Evolutionary conservation across 306 rosid species (phyloP).

Genomic region (Pyrus communis): DNA sequence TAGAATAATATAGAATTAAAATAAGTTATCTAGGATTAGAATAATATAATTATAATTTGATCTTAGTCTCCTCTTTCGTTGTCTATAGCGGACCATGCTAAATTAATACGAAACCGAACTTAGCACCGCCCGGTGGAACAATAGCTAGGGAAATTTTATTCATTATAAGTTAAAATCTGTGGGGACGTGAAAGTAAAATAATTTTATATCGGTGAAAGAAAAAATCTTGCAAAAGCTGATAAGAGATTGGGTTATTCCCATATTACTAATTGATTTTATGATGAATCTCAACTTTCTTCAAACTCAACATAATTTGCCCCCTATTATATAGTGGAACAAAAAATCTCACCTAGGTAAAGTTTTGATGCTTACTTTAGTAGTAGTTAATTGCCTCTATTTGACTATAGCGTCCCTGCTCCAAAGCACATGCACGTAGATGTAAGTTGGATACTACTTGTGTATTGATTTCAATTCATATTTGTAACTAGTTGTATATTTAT

Average conservation of each 20-base stretch:
- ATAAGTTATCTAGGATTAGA: background rate
- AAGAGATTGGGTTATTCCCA: no score
- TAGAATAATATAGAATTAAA: background rate
- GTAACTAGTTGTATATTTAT: no score
- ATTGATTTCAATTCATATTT: background rate
- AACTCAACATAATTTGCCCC: background rate
- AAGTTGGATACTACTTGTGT: background rate
- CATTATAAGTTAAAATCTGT: background rate
- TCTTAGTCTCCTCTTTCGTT: background rate
- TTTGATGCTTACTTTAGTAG: background rate
- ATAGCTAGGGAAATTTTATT: background rate
- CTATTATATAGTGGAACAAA: background rate
- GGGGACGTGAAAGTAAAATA: no score
- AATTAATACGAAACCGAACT: background rate
- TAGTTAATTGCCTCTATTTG: background rate
- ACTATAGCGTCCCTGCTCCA: fast-evolving
- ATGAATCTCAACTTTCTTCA: no score
- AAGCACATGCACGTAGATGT: background rate
- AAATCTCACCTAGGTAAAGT: background rate
- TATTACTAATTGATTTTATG: no score
- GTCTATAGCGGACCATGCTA: background rate
- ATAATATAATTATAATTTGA: background rate
- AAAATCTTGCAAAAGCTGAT: no score
- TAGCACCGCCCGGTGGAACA: background rate
- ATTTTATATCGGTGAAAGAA: no score